phyloP scores from a whole-genome alignment of 768 basidiomycete genomes.

The Serendipita sp. region DNA sequence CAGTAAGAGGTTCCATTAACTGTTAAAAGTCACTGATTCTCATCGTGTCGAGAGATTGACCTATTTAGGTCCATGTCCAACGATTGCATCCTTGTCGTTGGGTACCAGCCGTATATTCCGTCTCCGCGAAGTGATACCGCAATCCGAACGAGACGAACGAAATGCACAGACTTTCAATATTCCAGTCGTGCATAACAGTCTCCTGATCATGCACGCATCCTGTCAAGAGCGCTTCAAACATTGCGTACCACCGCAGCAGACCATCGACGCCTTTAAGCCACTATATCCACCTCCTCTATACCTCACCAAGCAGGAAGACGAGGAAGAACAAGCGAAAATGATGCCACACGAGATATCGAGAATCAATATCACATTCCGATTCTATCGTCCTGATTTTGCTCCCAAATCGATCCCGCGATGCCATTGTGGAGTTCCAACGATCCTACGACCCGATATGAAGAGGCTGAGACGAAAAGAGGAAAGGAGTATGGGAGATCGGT shows the following conservation, averaged over 20 bases:
- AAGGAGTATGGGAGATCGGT: not conserved
- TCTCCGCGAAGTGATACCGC: conserved; percentile 59
- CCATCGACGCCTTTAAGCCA: conserved; percentile 58
- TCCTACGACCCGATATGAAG: conserved; percentile 68
- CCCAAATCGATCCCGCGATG: conserved; percentile 51
- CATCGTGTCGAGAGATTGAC: conserved; percentile 25
- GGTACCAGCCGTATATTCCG: conserved; percentile 58
- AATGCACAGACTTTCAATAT: conserved; percentile 60
- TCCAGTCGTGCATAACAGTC: conserved; percentile 64
- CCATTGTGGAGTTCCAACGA: conserved; percentile 52
- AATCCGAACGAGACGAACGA: conserved; percentile 37
- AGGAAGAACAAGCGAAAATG: not conserved
- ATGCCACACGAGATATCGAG: conserved; percentile 42
- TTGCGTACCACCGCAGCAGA: conserved; percentile 50
- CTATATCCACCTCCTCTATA: conserved; percentile 22
- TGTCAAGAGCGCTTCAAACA: conserved; percentile 76
- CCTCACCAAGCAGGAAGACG: conserved; percentile 7
- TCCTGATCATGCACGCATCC: conserved; percentile 76
- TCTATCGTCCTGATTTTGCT: conserved; percentile 68
- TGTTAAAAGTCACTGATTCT: not conserved
- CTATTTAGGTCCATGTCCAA: conserved; percentile 67
- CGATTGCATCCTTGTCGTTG: conserved; percentile 70
- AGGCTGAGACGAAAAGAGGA: conserved; percentile 25
- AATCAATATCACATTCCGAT: conserved; percentile 77
- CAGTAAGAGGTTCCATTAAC: conserved; percentile 19